Conservation (phyloP, 345 rosid species). For the Moricandia moricandioides region DNA sequence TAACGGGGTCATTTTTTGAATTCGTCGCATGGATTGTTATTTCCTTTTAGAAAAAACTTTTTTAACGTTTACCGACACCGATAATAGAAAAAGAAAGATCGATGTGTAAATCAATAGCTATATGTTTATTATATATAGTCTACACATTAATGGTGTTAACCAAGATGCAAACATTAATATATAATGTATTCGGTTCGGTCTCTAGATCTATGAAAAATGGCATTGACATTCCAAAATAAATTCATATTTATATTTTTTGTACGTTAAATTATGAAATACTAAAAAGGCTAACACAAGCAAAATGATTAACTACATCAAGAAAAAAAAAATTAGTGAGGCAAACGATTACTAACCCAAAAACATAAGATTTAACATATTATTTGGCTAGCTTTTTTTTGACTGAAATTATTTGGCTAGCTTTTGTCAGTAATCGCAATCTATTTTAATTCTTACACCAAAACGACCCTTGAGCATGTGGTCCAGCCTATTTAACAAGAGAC, state of each 20-base stretch:
- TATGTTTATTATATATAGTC: background rate
- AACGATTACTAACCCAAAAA: background rate
- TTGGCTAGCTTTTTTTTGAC: too few relatives aligned
- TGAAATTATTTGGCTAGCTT: background rate
- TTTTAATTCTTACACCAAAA: constrained; percentile 3
- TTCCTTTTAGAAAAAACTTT: background rate
- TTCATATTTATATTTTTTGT: background rate
- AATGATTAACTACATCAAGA: background rate
- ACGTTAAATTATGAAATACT: background rate
- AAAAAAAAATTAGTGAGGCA: background rate
- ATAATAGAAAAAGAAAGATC: background rate
- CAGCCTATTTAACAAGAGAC: constrained; percentile 28
- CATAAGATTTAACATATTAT: background rate
- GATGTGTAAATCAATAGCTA: background rate
- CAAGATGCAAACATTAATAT: background rate
- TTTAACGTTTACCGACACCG: background rate
- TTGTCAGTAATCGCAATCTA: background rate
- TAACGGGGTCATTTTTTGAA: constrained; percentile 7
- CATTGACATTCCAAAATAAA: background rate
- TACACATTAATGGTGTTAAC: background rate
- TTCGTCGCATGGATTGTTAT: background rate
- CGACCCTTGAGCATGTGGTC: constrained; percentile 23
- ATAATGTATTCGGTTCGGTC: background rate
- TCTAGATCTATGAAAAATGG: background rate
- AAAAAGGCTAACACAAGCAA: constrained; percentile 9